Percentiles rank a stretch among this genome's conserved stretches.
Evolutionary conservation across 2,329 filamentous ascomycete species (phyloP).

Genomic region (Epichloe coenophiala): DNA sequence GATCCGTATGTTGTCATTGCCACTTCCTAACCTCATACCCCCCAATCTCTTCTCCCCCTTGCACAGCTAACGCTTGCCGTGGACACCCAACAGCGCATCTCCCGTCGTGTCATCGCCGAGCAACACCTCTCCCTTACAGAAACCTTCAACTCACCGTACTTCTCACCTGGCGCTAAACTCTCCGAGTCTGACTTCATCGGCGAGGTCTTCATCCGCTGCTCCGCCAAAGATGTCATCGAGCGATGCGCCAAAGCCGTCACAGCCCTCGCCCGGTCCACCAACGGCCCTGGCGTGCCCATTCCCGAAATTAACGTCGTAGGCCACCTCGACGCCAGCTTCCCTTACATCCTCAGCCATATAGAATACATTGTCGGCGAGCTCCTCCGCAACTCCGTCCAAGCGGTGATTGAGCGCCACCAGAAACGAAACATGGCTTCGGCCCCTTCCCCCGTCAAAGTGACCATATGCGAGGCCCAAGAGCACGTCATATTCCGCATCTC

Average conservation of each 20-base stretch:
- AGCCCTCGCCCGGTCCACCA: constrained; percentile 59
- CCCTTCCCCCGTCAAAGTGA: constrained; percentile 76
- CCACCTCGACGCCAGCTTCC: constrained; percentile 80
- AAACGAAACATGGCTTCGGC: constrained; percentile 30
- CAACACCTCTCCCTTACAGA: constrained; percentile 92
- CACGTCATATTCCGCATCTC: constrained; percentile 95
- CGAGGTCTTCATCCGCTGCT: constrained; percentile 88
- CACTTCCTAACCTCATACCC: background rate
- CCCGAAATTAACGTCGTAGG: constrained; percentile 75
- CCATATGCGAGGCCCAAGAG: constrained; percentile 85
- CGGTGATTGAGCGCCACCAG: constrained; percentile 63
- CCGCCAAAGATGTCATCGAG: constrained; percentile 77
- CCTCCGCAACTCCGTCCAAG: constrained; percentile 87
- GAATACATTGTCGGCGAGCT: constrained; percentile 97
- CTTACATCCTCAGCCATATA: constrained; percentile 89
- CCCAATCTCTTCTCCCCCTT: too few species aligned
- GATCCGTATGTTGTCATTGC: constrained; percentile 53
- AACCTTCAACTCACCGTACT: constrained; percentile 82
- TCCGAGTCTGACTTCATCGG: constrained; percentile 76
- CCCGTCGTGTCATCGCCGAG: constrained; percentile 89
- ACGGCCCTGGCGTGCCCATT: constrained; percentile 56
- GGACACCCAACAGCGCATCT: constrained; percentile 55
- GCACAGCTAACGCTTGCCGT: background rate
- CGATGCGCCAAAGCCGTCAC: constrained; percentile 67
- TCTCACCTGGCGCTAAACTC: constrained; percentile 67